Conservation (phyloP, 2,329 filamentous ascomycete species). For the Ramularia endophylla region DNA sequence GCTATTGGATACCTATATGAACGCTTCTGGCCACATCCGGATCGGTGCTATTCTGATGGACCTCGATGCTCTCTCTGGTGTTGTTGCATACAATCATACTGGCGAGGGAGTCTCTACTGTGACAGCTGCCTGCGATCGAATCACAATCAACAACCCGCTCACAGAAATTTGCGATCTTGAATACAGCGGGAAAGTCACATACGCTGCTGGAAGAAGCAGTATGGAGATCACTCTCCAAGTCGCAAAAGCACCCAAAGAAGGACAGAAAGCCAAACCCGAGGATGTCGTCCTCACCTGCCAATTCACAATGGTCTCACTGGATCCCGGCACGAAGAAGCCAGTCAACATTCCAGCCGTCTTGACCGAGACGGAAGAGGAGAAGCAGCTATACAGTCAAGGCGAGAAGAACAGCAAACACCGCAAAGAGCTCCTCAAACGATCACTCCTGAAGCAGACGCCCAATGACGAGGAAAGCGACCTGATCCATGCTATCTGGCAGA, state of each 20-base stretch:
- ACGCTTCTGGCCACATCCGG: constrained; percentile 67
- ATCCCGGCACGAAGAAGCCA: constrained; percentile 61
- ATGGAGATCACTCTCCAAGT: constrained; percentile 71
- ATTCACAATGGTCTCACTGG: constrained; percentile 71
- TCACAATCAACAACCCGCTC: constrained; percentile 63
- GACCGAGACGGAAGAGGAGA: constrained; percentile 60
- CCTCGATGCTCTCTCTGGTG: constrained; percentile 68
- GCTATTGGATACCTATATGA: constrained; percentile 72
- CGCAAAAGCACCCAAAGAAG: constrained; percentile 57
- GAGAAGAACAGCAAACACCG: constrained; percentile 62
- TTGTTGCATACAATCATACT: constrained; percentile 69
- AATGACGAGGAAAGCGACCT: constrained; percentile 65
- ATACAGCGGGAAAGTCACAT: constrained; percentile 62
- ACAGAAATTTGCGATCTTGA: constrained; percentile 75
- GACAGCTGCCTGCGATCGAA: constrained; percentile 58
- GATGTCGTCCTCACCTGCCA: constrained; percentile 65
- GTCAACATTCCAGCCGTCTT: constrained; percentile 57
- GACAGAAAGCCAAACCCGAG: constrained; percentile 50
- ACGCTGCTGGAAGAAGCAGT: constrained; percentile 66
- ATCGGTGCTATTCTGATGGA: constrained; percentile 75
- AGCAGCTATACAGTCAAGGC: constrained; percentile 55
- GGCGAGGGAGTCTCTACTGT: constrained; percentile 59
- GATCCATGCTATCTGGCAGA: constrained; percentile 69
- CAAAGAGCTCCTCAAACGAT: constrained; percentile 55
- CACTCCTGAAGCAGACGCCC: constrained; percentile 60